Base-by-base conservation (phyloP, 2,329 filamentous ascomycete species). In the Fusarium sp. region DNA sequence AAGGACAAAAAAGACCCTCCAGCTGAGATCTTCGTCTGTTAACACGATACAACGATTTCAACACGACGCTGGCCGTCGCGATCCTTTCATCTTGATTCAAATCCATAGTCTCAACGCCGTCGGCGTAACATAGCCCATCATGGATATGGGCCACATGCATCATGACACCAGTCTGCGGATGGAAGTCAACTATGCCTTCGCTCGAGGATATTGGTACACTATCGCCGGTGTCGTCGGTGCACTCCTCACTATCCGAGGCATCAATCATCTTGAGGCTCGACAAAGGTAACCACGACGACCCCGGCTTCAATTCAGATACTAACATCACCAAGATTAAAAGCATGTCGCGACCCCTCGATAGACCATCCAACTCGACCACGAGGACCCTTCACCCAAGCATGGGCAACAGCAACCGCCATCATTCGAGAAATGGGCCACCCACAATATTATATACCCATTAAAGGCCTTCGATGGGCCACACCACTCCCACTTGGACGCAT, bases 391-490 rank as follows among this genome's bases (percentile, higher is more conserved):
- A 75, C 82, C 38, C 86, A 88, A 71, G 64, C 78, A 53, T 90
- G 87, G 85, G 88, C 88, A 8, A 90, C 88, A 3, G 76, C 83
- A 44, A 90, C 87, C 1, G 88, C 88, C 18, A 76, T 90, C 43
- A 69, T 81, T 7, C 86, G 88, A 71, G 88, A 91, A 76, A 77
- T 83, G 45, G 82, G 84, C 73, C 87, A 88, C 65, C 88, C 87
- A 1, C 87, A 88, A 71, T 74, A 86, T 58, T 84, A 85, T 67
- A 74, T 89, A 43, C 79, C 84, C 5, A 62, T 81, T 30, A 81
- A 78, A 40, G 80, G 81, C 59, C 69, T 89, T 5, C 81, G 83
- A 18, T 90, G 88, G 87, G 78, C 87, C 56, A 87, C 87, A 2
- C 88, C 88, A 15, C 87, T 87, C 24, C 83, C 88, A 0, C 78